Evolutionary conservation across 176 grass and related monocot species (phyloP), one percentile per base, ranked within the genome.

Genomic region (Musa troglodytarum): DNA sequence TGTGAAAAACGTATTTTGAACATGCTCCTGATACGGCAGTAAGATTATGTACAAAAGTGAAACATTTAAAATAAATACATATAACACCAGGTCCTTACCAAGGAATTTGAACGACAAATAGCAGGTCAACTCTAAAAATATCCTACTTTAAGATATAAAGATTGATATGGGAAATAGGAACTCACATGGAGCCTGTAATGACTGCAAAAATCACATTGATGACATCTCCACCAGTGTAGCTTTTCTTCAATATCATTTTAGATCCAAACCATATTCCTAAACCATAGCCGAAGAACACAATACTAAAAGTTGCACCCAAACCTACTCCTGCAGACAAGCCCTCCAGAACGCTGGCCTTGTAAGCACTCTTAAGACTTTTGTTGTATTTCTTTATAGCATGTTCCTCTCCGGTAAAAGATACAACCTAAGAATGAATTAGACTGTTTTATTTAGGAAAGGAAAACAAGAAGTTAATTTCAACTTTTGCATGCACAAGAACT

Each of bases 381-480:
- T 24, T 52, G 11, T 76, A 76, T 23, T 63, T 76, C 58, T 76
- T 51, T 23, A 76, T 24, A 64, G 58, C 58, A 9, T 59, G 73
- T 75, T 75, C 23, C 73, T 75, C 73, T 75, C 73, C 73, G 34
- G 73, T 76, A 76, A 64, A 64, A 76, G 58, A 76, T 50, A 58
- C 59, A 76, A 76, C 43, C 74, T 76, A 54, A 43, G 17, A 76
- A 64, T 8, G 11, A 64, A 52, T 52, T 16, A 74, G 19, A 6
- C 11, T 24, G 10, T 25, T 54, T 54, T 26, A 16, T 74, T 74
- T 26, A 53, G 53, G 13, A 50, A 50, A 25, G 1, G 9, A 54
- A 74, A 29, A 13, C 17, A 26, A 17, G 25, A 22, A 16, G 6
- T 9, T 13, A 16, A 1, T 12, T 73, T 26, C 11, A 74, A 74